These are phyloP conservation scores for Chernovozyma sophiae-reginae DNA, from an alignment of 1,139 yeast species.

Conservation along the genomic window DNA sequence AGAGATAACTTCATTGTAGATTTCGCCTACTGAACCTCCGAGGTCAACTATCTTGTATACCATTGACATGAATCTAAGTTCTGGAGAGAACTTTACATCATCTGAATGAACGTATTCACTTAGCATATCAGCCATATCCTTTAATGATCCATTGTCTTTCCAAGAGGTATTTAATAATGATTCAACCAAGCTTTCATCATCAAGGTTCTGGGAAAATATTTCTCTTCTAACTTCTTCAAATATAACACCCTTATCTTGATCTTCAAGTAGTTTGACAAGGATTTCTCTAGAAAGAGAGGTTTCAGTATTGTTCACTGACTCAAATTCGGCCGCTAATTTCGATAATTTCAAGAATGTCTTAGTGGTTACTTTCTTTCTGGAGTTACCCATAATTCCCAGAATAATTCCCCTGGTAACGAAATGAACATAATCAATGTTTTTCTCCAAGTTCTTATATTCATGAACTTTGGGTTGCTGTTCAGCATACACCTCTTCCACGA, in stretches of 20 bases:
- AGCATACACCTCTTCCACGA: conserved; percentile 28
- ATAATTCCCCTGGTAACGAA: neutral
- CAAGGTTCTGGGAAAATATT: conserved; percentile 19
- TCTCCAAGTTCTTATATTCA: conserved; percentile 30
- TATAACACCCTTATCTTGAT: conserved; percentile 4
- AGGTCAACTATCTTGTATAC: conserved; percentile 6
- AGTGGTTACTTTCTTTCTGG: neutral
- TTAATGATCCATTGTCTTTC: conserved; percentile 6
- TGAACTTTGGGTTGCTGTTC: conserved; percentile 31
- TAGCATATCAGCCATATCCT: conserved; percentile 11
- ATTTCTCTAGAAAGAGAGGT: conserved; percentile 5
- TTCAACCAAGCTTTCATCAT: conserved; percentile 24
- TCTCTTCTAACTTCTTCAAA: conserved; percentile 13
- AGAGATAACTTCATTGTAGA: conserved; percentile 8
- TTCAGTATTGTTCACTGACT: conserved; percentile 14
- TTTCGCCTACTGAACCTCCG: conserved; percentile 7
- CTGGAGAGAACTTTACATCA: conserved; percentile 20
- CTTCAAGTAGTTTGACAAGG: neutral
- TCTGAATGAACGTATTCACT: conserved; percentile 17
- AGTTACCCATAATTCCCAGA: neutral
- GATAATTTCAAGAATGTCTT: conserved; percentile 15
- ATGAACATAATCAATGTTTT: conserved; percentile 24
- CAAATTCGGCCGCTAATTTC: conserved; percentile 23
- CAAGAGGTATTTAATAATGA: conserved; percentile 15
- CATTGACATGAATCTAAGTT: conserved; percentile 18